These are phyloP conservation scores for Mortierella sp. DNA, from an alignment of 371 early-diverging fungal genomes.

Conservation along the genomic window DNA sequence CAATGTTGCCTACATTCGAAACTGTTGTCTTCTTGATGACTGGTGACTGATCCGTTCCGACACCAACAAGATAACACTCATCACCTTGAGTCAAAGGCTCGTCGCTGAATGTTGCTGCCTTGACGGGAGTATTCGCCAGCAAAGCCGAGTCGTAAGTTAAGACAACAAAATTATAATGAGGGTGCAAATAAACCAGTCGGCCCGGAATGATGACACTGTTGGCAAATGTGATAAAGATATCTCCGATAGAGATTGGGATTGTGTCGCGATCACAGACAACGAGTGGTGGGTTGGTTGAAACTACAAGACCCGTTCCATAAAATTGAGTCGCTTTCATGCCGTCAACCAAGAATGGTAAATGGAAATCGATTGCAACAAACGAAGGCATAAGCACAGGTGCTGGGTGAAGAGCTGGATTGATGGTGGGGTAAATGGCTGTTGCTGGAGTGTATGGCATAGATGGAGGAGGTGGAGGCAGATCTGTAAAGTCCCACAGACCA, in stretches of 20 bases:
- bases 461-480: slow-evolving; percentile 72
- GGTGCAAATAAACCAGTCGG: slow-evolving; percentile 78
- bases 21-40: slow-evolving; percentile 68
- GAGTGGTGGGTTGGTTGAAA: slow-evolving; percentile 78
- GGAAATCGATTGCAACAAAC: slow-evolving; percentile 77
- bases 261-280: slow-evolving; percentile 87
- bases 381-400: slow-evolving; percentile 77
- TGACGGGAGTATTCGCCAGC: slow-evolving; percentile 75
- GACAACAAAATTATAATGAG: slow-evolving; percentile 86
- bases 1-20: slow-evolving; percentile 67
- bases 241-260: slow-evolving; percentile 81
- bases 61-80: slow-evolving; percentile 73
- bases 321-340: slow-evolving; percentile 75
- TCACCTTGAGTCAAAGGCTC: slow-evolving; percentile 71
- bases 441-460: slow-evolving; percentile 65
- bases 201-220: slow-evolving; percentile 82
- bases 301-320: slow-evolving; percentile 84
- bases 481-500: slow-evolving; percentile 84
- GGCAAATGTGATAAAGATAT: slow-evolving; percentile 83
- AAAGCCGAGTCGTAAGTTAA: slow-evolving; percentile 78
- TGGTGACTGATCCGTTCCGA: slow-evolving; percentile 66
- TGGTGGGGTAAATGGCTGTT: slow-evolving; percentile 70
- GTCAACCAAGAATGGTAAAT: slow-evolving; percentile 79
- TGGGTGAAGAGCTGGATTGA: slow-evolving; percentile 71
- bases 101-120: slow-evolving; percentile 63